Evolutionary conservation across 139 green algal species (phyloP).

Genomic region (Deuterostichococcus epilithicus): DNA sequence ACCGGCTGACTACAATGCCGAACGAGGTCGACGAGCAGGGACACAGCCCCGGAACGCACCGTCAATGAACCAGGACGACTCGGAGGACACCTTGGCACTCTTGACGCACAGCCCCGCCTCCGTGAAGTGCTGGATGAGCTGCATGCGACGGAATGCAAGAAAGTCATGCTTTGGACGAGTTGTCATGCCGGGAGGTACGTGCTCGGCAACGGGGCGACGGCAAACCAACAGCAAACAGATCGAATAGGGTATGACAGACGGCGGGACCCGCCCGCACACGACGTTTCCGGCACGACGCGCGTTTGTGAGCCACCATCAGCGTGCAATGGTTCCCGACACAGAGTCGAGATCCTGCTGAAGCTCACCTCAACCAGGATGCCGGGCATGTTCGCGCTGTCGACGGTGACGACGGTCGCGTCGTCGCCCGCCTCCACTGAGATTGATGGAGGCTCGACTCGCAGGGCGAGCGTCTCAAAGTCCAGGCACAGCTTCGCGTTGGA

Average conservation of each 20-base stretch:
- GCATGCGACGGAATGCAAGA: not conserved
- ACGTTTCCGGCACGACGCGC: too few relatives aligned
- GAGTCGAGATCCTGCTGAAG: not conserved
- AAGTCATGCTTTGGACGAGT: too few relatives aligned
- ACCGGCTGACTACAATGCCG: too few relatives aligned
- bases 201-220: too few relatives aligned
- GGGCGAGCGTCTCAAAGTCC: conserved; percentile 78
- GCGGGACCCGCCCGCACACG: too few relatives aligned
- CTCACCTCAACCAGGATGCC: conserved; percentile 88
- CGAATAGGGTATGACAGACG: too few relatives aligned
- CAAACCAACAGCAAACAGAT: too few relatives aligned
- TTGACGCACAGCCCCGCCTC: conserved; percentile 85
- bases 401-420: conserved; percentile 78
- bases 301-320: too few relatives aligned
- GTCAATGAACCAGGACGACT: conserved; percentile 97
- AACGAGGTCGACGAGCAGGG: too few relatives aligned
- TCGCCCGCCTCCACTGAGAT: conserved; percentile 77
- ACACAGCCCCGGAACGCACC: conserved; percentile 43
- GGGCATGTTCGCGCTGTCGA: conserved; percentile 92
- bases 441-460: conserved; percentile 76
- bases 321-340: too few relatives aligned
- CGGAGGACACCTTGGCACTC: conserved; percentile 78
- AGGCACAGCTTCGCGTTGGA: conserved; percentile 55
- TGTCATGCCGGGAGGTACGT: too few relatives aligned
- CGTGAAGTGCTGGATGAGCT: conserved; percentile 95